Evolutionary conservation across 2,329 filamentous ascomycete genomes (phyloP).

Genomic region (Aureobasidium sp.): DNA sequence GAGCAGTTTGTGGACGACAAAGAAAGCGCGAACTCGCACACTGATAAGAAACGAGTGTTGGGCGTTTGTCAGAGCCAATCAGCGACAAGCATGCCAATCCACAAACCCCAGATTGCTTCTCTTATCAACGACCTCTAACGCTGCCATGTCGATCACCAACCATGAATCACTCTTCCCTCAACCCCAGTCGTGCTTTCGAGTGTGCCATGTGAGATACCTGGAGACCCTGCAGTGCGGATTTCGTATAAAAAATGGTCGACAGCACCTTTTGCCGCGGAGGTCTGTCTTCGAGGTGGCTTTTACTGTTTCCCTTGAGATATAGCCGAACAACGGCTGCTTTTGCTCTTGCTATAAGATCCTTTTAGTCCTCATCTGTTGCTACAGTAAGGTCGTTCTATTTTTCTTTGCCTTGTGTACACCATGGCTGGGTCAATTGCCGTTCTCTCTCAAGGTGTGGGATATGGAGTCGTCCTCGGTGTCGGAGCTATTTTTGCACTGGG

Average conservation of each 20-base stretch:
- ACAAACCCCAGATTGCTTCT: not conserved
- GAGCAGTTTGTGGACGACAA: not conserved
- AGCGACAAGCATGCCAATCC: not conserved
- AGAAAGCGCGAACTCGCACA: not conserved
- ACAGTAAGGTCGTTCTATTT: not conserved
- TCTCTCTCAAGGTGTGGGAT: conserved; percentile 56
- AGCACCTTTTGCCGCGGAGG: not conserved
- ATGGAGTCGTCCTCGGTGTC: conserved; percentile 67
- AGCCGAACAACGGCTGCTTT: not conserved
- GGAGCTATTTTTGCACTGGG: conserved; percentile 66
- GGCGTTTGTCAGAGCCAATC: conserved; percentile 8
- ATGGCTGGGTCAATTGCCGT: conserved; percentile 20
- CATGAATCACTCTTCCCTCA: not conserved
- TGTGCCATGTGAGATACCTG: not conserved
- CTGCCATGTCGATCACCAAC: not conserved
- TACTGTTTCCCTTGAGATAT: not conserved
- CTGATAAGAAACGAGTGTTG: conserved; percentile 4
- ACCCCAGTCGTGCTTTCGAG: not conserved
- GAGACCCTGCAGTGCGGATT: not conserved
- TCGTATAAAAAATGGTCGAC: not conserved
- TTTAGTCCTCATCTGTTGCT: not conserved
- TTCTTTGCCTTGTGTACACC: not conserved
- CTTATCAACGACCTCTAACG: conserved; percentile 2
- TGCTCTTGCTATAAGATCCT: not conserved
- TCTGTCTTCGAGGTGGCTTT: not conserved